A percentile compares a stretch with the other conserved stretches of the same genome.
phyloP scores from a whole-genome alignment of 2,329 filamentous ascomycete species.

The Lachnellula occidentalis region DNA sequence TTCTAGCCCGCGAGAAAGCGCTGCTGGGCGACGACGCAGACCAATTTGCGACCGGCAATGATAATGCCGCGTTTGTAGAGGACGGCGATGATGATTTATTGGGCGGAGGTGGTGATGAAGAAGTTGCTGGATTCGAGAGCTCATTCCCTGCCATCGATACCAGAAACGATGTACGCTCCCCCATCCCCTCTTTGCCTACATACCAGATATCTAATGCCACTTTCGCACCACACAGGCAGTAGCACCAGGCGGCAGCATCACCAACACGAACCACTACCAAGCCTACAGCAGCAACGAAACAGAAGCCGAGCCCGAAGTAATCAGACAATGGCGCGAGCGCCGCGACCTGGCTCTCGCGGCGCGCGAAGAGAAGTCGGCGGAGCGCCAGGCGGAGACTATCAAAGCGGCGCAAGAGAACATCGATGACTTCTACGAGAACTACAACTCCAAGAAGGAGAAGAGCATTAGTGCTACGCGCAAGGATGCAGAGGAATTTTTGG shows the following conservation, averaged over 20 bases:
- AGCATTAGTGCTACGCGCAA: slow-evolving; percentile 78
- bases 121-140: slow-evolving; percentile 63
- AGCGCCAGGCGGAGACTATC: slow-evolving; percentile 79
- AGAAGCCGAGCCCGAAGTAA: slow-evolving; percentile 83
- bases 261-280: slow-evolving; percentile 46
- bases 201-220: not conserved
- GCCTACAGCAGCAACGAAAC: slow-evolving; percentile 19
- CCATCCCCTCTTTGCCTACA: not conserved
- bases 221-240: slow-evolving; percentile 49
- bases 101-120: slow-evolving; percentile 44
- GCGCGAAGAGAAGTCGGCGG: slow-evolving; percentile 75
- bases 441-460: slow-evolving; percentile 98
- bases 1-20: slow-evolving; percentile 83
- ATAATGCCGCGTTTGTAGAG: slow-evolving; percentile 60
- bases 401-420: slow-evolving; percentile 90
- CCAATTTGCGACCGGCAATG: slow-evolving; percentile 76
- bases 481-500: slow-evolving; percentile 90
- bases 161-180: slow-evolving; percentile 57
- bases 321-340: slow-evolving; percentile 87
- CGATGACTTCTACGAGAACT: slow-evolving; percentile 99
- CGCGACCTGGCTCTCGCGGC: slow-evolving; percentile 78
- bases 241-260: slow-evolving; percentile 74
- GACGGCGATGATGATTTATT: slow-evolving; percentile 67
- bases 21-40: slow-evolving; percentile 89
- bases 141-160: slow-evolving; percentile 77